Evolutionary conservation across 225 moss, liverwort and hornwort species (phyloP), one percentile per base, ranked within the genome.

Genomic region (Neckera pumila): DNA sequence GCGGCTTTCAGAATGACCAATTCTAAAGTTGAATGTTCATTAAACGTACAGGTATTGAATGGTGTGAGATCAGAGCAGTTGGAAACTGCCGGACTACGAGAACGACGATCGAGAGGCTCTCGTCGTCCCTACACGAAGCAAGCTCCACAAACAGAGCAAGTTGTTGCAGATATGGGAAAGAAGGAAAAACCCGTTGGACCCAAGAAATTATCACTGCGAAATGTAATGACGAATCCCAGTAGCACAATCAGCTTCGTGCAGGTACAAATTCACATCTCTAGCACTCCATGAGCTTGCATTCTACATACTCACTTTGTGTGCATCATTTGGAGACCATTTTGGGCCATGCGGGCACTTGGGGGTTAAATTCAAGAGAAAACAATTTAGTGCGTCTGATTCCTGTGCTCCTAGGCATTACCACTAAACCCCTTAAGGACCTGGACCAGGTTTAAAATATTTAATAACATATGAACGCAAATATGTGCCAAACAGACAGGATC

Each of bases 171-270:
- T 9, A 95, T 94, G 96, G 96, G 91, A 31, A 91, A 93, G 82
- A 98, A 97, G 85, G 82, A 95, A 59, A 93, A 85, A 88, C 71
- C 91, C 2, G 62, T 92, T 16, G 80, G 91, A 74, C 98, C 97
- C 7, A 98, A 97, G 81, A 91, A 98, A 82, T 89, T 98, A 66
- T 86, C 93, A 54, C 85, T 98, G 91, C 96, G 96, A 26, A 89
- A 90, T 64, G 89, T 91, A 67, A 95, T 92, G 73, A 75, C 91
- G 62, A 97, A 99, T 95, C 93, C 96, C 49, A 99, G 89, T 88
- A 96, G 95, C 80, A 95, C 96, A 88, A 95, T 97, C 85, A 97
- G 99, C 92, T 99, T 94, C 89, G 94, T 99, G 81, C 99, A 99
- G 96, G 98, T 96, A 85, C 47, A 26, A 83, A 17, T 79, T 76